phyloP scores from a whole-genome alignment of 768 basidiomycete genomes.

The Termitomyces sp. region DNA sequence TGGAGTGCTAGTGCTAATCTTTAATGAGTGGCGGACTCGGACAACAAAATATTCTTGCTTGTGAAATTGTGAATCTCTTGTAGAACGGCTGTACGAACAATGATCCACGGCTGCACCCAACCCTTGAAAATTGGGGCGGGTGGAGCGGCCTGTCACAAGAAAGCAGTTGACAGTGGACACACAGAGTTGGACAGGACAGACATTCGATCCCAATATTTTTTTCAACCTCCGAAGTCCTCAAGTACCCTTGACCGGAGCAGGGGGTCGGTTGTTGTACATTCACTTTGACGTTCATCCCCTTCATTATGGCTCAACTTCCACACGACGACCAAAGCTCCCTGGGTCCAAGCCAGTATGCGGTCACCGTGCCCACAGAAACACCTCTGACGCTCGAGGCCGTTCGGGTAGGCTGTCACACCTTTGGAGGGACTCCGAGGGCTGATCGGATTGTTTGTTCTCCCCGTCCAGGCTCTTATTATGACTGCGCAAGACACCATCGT shows the following conservation, averaged over 20 bases:
- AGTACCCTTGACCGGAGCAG: neutral
- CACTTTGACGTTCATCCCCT: neutral
- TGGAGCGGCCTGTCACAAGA: too few species aligned
- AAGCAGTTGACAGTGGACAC: neutral
- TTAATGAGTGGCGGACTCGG: too few species aligned
- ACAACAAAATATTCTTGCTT: too few species aligned
- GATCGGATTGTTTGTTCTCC: neutral
- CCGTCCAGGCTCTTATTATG: neutral
- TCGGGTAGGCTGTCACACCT: neutral
- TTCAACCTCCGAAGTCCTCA: neutral
- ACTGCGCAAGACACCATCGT: neutral
- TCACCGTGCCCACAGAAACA: neutral
- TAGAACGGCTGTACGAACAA: too few species aligned
- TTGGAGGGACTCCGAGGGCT: neutral
- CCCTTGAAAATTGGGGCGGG: too few species aligned
- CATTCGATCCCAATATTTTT: neutral
- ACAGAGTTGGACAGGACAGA: neutral
- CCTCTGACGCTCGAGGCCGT: neutral
- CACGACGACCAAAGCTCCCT: neutral
- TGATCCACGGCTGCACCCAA: too few species aligned
- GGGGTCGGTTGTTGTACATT: neutral
- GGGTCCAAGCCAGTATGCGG: neutral
- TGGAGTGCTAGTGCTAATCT: too few species aligned
- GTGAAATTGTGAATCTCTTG: too few species aligned
- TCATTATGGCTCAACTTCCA: neutral